Percentiles rank a stretch among this genome's conserved stretches.
These are phyloP conservation scores for Isatis tinctoria DNA, from an alignment of 345 rosid species.

Conservation along the genomic window DNA sequence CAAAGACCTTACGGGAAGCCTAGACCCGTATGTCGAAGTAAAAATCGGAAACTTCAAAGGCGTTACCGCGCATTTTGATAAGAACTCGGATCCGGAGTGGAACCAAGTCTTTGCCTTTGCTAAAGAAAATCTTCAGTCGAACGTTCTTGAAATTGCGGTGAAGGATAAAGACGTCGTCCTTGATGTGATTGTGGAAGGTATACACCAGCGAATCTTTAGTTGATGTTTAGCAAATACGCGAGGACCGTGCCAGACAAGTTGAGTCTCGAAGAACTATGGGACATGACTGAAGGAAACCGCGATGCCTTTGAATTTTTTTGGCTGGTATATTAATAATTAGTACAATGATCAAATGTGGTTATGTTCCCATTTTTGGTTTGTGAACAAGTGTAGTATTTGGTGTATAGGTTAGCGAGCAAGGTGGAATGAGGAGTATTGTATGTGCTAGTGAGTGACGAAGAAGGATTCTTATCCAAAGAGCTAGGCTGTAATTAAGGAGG, in stretches of 20 bases:
- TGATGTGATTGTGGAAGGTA: constrained; percentile 57
- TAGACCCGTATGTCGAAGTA: constrained; percentile 85
- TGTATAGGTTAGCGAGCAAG: constrained; percentile 50
- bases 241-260: constrained; percentile 57
- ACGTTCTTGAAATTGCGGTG: constrained; percentile 60
- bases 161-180: constrained; percentile 71
- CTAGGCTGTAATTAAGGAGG: constrained; percentile 59
- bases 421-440: constrained; percentile 61
- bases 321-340: constrained; percentile 46
- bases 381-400: neutral
- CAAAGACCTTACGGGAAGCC: constrained; percentile 75
- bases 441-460: constrained; percentile 64
- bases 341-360: neutral
- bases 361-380: neutral
- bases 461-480: constrained; percentile 70
- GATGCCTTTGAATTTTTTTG: constrained; percentile 52
- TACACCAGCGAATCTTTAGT: constrained; percentile 53
- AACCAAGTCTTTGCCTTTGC: constrained; percentile 91
- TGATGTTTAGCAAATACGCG: constrained; percentile 75
- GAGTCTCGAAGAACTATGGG: constrained; percentile 61
- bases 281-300: constrained; percentile 71
- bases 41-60: constrained; percentile 88
- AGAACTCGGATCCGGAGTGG: constrained; percentile 84
- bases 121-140: constrained; percentile 56
- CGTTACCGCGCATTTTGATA: constrained; percentile 56